Base-by-base conservation (phyloP, 1,284 basidiomycete genomes). In the Hymenochaete sp. region DNA sequence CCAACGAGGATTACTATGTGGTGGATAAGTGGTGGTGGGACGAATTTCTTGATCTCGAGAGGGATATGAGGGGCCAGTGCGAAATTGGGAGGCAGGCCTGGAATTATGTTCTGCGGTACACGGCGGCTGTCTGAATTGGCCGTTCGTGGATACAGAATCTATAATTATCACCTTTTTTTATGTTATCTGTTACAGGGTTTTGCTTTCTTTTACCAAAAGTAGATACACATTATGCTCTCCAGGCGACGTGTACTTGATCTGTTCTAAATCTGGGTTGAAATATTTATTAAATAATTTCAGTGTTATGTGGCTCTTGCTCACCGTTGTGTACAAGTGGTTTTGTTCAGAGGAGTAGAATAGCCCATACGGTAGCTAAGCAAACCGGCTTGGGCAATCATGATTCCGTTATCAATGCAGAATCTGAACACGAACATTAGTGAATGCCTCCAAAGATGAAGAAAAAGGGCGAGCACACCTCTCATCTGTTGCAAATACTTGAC, bases 351-450 rank as follows among this genome's bases (percentile, higher is more conserved):
- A 1, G 91, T 96, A 38, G 66, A 65, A 53, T 80, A 73, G n/a
- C 95, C 95, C 92, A 96, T 98, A 4, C 96, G 75, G 63, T 81
- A 91, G 48, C 84, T 82, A 29, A 99, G 71, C 38, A 99, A 70
- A 21, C 95, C 95, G 2, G 96, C 96, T 62, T 99, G 96, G 1
- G 96, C 96, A 47, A 99, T 98, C 96, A 99, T 99, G 58, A 98
- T 95, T 2, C 96, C 96, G 58, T 99, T 99, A 65, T 99, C 96
- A 52, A 99, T 98, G 64, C 95, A 98, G 65, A 96, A 98, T 45
- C 93, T 95, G 55, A 4, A 44, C 13, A 4, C n/a, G 39, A 11
- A 26, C 29, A 16, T 24, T 22, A 14, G 33, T 6, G n/a, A 37
- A 42, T 26, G n/a, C n/a, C n/a, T n/a, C n/a, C n/a, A n/a, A 4